phyloP scores from a whole-genome alignment of 352 stramenopile species.

The Lagenidium giganteum region DNA sequence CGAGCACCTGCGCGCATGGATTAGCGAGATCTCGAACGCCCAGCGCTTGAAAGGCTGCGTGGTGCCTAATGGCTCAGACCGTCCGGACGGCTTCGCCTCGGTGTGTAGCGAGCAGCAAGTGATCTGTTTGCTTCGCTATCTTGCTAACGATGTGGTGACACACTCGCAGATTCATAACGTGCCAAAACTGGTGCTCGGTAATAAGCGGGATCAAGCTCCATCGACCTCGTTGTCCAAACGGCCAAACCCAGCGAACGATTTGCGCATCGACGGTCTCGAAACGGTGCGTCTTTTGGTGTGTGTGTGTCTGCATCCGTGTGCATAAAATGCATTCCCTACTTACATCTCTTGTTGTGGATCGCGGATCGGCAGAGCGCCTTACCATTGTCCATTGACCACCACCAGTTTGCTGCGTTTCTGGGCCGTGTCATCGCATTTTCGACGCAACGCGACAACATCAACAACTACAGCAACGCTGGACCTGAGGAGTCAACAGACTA shows the following conservation, averaged over 20 bases:
- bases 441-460: too few species aligned
- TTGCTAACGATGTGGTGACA: neutral
- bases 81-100: conserved; percentile 33
- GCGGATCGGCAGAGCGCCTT: conserved; percentile 53
- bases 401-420: conserved; percentile 53
- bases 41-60: conserved; percentile 59
- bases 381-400: conserved; percentile 43
- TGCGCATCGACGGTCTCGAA: conserved; percentile 49
- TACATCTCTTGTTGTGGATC: too few species aligned
- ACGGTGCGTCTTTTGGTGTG: conserved; percentile 23
- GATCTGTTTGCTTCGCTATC: neutral
- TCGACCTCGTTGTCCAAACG: too few species aligned
- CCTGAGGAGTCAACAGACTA: too few species aligned
- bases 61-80: too few species aligned
- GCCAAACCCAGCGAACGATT: too few species aligned
- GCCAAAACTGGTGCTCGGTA: conserved; percentile 78
- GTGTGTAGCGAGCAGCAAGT: conserved; percentile 8
- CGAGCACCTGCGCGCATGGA: conserved; percentile 44
- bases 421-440: conserved; percentile 56
- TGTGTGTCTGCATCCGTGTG: too few species aligned
- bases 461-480: too few species aligned
- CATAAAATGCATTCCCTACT: too few species aligned
- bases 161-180: conserved; percentile 30
- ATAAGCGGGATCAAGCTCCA: conserved; percentile 69
- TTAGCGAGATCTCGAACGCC: conserved; percentile 34